These are phyloP conservation scores for Hypericum perforatum DNA, from an alignment of 345 rosid genomes.

Conservation along the genomic window DNA sequence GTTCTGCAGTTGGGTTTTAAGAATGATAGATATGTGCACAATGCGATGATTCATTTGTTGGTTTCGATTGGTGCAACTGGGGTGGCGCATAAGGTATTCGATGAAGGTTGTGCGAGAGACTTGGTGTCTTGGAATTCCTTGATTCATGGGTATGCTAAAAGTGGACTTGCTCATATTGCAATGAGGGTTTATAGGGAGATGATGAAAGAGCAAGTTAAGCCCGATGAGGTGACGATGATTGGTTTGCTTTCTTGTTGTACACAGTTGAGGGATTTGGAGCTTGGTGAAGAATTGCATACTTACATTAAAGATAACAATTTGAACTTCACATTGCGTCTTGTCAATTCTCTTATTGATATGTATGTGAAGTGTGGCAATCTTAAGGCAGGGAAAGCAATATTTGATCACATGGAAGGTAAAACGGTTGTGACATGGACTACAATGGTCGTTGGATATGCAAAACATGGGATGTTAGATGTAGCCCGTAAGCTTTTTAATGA, in stretches of 20 bases:
- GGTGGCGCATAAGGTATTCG: conserved; percentile 62
- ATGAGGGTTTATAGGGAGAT: conserved; percentile 35
- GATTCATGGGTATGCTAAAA: conserved; percentile 67
- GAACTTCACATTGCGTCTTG: conserved; percentile 45
- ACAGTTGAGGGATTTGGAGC: conserved; percentile 40
- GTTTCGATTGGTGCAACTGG: conserved; percentile 45
- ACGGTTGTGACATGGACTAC: conserved; percentile 68
- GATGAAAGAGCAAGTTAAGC: conserved; percentile 37
- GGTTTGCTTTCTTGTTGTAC: conserved; percentile 56
- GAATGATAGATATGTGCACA: conserved; percentile 47
- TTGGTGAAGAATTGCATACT: conserved; percentile 52
- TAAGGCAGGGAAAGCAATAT: conserved; percentile 39
- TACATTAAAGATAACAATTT: conserved; percentile 32
- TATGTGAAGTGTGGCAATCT: conserved; percentile 64
- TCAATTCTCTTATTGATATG: conserved; percentile 82
- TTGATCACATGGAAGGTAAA: conserved; percentile 39
- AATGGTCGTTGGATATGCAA: conserved; percentile 67
- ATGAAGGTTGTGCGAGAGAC: conserved; percentile 58
- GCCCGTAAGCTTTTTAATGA: conserved; percentile 48
- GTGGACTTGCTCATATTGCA: conserved; percentile 41
- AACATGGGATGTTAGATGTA: conserved; percentile 41
- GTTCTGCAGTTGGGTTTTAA: conserved; percentile 54
- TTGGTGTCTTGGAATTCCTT: conserved; percentile 84
- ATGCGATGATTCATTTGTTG: conserved; percentile 51
- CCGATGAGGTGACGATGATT: conserved; percentile 81